Evolutionary conservation across 768 basidiomycete species (phyloP), one percentile per base, ranked within the genome.

Genomic region (Kwoniella pini): DNA sequence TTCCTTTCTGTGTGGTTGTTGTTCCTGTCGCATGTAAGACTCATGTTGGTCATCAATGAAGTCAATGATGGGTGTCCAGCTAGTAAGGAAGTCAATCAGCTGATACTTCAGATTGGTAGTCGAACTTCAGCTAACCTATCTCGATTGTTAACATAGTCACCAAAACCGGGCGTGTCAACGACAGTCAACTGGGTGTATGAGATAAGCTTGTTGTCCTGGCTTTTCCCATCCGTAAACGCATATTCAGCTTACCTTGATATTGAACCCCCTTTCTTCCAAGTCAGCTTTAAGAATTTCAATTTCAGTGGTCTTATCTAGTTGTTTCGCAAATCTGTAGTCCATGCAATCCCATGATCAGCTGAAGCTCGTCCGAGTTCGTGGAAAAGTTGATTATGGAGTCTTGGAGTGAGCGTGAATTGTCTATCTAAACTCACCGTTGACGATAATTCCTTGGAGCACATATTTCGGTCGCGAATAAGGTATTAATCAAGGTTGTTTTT

Each of bases 141-240:
- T 57, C 91, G 86, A 85, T 99, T 99, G 90, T 99, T 99, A 82
- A 99, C 95, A 75, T 97, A 98, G 88, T 99, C 96, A 36, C 96
- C 96, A 65, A 98, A 99, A 27, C 96, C 96, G 55, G 96, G 96
- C 11, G 95, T 97, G 80, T 99, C 96, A 67, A 99, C 95, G 77
- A 98, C 96, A 17, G 90, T 94, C 66, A 99, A 86, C 84, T 97
- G 50, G 15, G 10, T 10, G 6, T 6, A 46, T 19, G 39, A 19
- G 30, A 38, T 58, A 24, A 54, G 54, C 53, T 42, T 2, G 15
- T 42, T 2, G 24, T 17, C 26, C 11, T 9, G 39, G 36, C 15
- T 3, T 19, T 15, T 44, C n/a, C 33, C 2, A 19, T 43, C 30
- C 13, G 11, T 40, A 2, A 19, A 33, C 31, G 30, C 13, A 9